A percentile compares a stretch with the other conserved stretches of the same genome.
Conservation (phyloP, 2,329 filamentous ascomycete species). For the Elsinoe batatas region DNA sequence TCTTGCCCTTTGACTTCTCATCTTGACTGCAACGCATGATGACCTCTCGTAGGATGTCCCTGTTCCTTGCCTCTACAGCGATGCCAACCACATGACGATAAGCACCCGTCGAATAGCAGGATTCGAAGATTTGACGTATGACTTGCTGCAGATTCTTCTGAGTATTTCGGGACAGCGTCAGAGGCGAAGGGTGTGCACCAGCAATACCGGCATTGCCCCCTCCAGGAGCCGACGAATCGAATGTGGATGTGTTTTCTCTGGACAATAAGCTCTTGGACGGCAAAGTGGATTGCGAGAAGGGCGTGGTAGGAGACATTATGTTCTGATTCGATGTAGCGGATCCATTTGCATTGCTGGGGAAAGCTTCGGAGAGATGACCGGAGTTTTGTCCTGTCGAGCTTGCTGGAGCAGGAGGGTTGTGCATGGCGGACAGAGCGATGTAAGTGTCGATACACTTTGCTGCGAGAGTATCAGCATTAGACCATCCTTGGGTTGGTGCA, state of each 20-base stretch:
- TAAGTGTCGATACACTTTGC: slow-evolving; percentile 97
- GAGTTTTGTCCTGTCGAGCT: slow-evolving; percentile 43
- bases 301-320: slow-evolving; percentile 79
- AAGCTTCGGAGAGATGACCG: slow-evolving; percentile 70
- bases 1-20: slow-evolving; percentile 58
- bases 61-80: slow-evolving; percentile 85
- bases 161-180: slow-evolving; percentile 63
- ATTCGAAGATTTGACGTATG: slow-evolving; percentile 83
- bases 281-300: slow-evolving; percentile 86
- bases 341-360: slow-evolving; percentile 57
- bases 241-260: slow-evolving; percentile 58
- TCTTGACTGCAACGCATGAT: slow-evolving; percentile 85
- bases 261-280: slow-evolving; percentile 94
- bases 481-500: neutral
- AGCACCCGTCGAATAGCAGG: slow-evolving; percentile 72
- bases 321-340: slow-evolving; percentile 54
- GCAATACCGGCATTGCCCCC: slow-evolving; percentile 47
- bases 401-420: slow-evolving; percentile 42
- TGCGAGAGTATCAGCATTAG: slow-evolving; percentile 21
- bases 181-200: slow-evolving; percentile 45
- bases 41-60: slow-evolving; percentile 74
- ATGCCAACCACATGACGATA: slow-evolving; percentile 97
- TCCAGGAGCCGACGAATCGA: slow-evolving; percentile 46
- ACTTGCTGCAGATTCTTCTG: slow-evolving; percentile 72
- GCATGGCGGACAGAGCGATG: slow-evolving; percentile 65